Conservation (phyloP, 2,329 filamentous ascomycete species). For the Colletotrichum salicis region DNA sequence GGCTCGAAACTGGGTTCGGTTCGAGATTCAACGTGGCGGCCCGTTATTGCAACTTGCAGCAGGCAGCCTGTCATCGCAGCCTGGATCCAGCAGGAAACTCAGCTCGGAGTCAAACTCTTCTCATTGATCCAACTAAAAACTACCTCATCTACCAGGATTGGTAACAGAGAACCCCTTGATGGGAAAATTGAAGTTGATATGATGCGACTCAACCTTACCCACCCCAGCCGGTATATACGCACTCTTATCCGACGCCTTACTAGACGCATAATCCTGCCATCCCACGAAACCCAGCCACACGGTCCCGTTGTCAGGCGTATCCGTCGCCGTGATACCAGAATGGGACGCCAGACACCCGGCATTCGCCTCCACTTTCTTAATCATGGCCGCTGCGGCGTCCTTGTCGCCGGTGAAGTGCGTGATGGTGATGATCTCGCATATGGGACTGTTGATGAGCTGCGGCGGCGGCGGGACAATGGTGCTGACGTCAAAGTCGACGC, state of each 20-base stretch:
- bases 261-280: constrained; percentile 25
- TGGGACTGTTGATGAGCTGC: constrained; percentile 28
- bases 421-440: constrained; percentile 26
- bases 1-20: too few species aligned
- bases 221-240: constrained; percentile 10
- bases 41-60: too few species aligned
- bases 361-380: constrained; percentile 17
- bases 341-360: constrained; percentile 19
- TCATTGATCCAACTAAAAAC: neutral
- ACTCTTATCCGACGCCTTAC: constrained; percentile 22
- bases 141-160: constrained; percentile 26
- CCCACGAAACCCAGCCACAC: constrained; percentile 27
- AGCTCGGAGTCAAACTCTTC: too few species aligned
- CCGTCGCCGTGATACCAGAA: constrained; percentile 7
- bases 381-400: constrained; percentile 2
- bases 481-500: constrained; percentile 14
- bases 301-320: constrained; percentile 16
- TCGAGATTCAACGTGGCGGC: too few species aligned
- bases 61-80: too few species aligned
- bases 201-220: constrained; percentile 16
- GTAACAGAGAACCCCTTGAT: constrained; percentile 33
- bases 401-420: constrained; percentile 14
- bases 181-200: constrained; percentile 33
- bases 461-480: constrained; percentile 24
- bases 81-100: too few species aligned